phyloP scores from a whole-genome alignment of 225 moss, liverwort and hornwort genomes.

The Climacium dendroides region DNA sequence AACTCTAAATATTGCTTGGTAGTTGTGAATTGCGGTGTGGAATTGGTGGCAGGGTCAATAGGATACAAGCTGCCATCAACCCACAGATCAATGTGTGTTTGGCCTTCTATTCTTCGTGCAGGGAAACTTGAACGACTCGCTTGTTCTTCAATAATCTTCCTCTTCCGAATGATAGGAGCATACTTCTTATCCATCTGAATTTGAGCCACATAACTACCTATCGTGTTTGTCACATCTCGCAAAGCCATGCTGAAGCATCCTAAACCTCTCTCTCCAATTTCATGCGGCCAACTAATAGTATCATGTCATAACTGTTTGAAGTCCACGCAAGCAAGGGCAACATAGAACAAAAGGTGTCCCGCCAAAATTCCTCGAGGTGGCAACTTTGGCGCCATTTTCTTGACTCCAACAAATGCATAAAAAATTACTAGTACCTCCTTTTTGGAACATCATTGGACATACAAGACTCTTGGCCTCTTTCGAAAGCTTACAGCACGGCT shows the following conservation, averaged over 20 bases:
- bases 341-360: rapidly evolving
- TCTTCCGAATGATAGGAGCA: neutral
- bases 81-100: neutral
- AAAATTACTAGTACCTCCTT: neutral
- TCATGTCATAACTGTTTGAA: neutral
- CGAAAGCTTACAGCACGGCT: rapidly evolving
- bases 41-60: neutral
- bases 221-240: neutral
- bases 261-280: neutral
- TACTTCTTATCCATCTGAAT: neutral
- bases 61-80: neutral
- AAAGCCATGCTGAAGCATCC: neutral
- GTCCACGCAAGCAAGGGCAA: rapidly evolving
- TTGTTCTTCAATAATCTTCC: neutral
- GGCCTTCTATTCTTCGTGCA: neutral
- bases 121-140: rapidly evolving
- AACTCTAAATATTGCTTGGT: neutral
- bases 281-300: rapidly evolving
- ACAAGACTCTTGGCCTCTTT: neutral
- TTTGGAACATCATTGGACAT: neutral
- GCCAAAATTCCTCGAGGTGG: neutral
- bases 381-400: neutral
- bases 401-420: neutral
- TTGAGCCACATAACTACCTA: neutral
- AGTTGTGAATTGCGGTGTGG: rapidly evolving